phyloP scores from a whole-genome alignment of 2,329 filamentous ascomycete genomes.

The Botrytis byssoidea region DNA sequence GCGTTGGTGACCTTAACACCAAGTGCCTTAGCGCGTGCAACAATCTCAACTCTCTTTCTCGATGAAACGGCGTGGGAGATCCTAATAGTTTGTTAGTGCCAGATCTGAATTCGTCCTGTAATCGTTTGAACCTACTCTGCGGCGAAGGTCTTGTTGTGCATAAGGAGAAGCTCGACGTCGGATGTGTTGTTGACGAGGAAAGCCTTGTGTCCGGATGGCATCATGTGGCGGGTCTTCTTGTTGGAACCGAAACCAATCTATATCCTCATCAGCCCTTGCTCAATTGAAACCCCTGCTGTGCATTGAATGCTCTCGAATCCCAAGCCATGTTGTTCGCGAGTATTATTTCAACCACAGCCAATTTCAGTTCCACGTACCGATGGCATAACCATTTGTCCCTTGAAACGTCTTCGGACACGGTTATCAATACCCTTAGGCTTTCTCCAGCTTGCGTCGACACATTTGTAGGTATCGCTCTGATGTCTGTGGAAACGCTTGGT shows the following conservation, averaged over 20 bases:
- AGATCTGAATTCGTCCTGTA: neutral
- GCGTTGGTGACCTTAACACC: constrained; percentile 99
- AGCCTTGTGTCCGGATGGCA: constrained; percentile 98
- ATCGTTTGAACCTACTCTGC: constrained; percentile 73
- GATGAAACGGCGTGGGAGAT: constrained; percentile 98
- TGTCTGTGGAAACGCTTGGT: constrained; percentile 95
- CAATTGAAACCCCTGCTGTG: neutral
- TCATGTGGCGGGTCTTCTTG: constrained; percentile 99
- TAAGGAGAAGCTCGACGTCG: constrained; percentile 95
- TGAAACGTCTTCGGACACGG: constrained; percentile 95
- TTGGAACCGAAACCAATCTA: constrained; percentile 99
- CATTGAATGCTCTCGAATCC: constrained; percentile 18
- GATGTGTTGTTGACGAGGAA: constrained; percentile 98
- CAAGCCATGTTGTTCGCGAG: neutral
- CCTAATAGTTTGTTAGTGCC: constrained; percentile 49
- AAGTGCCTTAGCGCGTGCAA: constrained; percentile 94
- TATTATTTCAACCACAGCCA: neutral
- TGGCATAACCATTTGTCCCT: constrained; percentile 93
- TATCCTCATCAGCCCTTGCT: constrained; percentile 32
- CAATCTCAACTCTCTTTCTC: constrained; percentile 97
- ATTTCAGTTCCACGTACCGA: constrained; percentile 68
- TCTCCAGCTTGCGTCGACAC: constrained; percentile 88
- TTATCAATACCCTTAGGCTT: constrained; percentile 99
- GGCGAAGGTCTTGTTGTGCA: constrained; percentile 99
- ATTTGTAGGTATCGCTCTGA: constrained; percentile 96